Percentiles rank a stretch among this genome's conserved stretches.
phyloP scores from a whole-genome alignment of 805 yeast genomes.

The Cyberlindnera xishuangbannaensis region DNA sequence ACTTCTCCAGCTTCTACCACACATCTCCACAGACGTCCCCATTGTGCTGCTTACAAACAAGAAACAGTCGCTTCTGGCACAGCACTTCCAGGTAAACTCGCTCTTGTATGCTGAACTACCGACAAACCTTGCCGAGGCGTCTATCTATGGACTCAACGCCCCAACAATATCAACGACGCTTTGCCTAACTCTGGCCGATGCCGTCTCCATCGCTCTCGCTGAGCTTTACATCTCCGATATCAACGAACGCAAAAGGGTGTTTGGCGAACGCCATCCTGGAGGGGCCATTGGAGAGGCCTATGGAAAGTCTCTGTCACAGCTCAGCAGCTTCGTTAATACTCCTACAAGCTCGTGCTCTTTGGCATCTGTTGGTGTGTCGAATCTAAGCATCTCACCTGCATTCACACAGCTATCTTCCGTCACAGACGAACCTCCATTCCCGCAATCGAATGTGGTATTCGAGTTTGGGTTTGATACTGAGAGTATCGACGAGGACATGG shows the following conservation, averaged over 20 bases:
- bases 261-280: constrained; percentile 81
- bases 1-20: constrained; percentile 44
- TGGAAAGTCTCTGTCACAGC: constrained; percentile 11
- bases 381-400: constrained; percentile 1
- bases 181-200: constrained; percentile 71
- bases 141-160: constrained; percentile 72
- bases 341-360: constrained; percentile 21
- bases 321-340: constrained; percentile 9
- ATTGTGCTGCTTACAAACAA: constrained; percentile 60
- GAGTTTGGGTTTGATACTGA: constrained; percentile 17
- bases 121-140: constrained; percentile 45
- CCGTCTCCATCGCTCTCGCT: constrained; percentile 65
- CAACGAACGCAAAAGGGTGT: constrained; percentile 44
- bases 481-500: constrained; percentile 14
- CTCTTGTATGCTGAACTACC: constrained; percentile 63
- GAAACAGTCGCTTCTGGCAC: constrained; percentile 48
- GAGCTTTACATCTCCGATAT: constrained; percentile 60
- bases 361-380: constrained; percentile 11
- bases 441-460: constrained; percentile 14
- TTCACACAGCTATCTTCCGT: background rate
- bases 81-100: constrained; percentile 42
- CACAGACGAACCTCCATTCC: constrained; percentile 1
- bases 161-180: constrained; percentile 84
- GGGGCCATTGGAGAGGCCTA: constrained; percentile 74
- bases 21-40: constrained; percentile 47